phyloP scores from a whole-genome alignment of 805 yeast genomes.

The Schwanniomyces polymorphus region DNA sequence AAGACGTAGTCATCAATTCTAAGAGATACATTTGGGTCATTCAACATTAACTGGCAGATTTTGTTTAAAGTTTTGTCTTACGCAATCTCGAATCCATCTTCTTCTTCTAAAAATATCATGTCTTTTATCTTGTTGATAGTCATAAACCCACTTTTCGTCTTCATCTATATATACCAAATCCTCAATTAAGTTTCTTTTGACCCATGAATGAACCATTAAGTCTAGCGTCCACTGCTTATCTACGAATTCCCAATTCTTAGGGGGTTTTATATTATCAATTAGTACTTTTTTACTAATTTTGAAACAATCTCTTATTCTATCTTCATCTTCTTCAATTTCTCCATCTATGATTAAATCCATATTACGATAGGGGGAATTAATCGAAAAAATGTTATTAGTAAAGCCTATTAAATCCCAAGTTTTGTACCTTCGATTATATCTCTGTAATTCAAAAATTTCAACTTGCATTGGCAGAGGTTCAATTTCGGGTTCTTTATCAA shows the following conservation, averaged over 20 bases:
- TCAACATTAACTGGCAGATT: not conserved
- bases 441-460: slow-evolving; percentile 70
- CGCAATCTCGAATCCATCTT: slow-evolving; percentile 59
- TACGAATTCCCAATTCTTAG: slow-evolving; percentile 57
- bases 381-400: slow-evolving; percentile 52
- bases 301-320: not conserved
- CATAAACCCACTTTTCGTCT: slow-evolving; percentile 88
- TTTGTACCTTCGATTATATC: slow-evolving; percentile 44
- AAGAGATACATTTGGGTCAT: not conserved
- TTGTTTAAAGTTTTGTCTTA: slow-evolving; percentile 1
- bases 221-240: slow-evolving; percentile 64
- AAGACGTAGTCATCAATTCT: slow-evolving; percentile 3
- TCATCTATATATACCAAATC: slow-evolving; percentile 63
- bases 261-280: slow-evolving; percentile 51
- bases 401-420: slow-evolving; percentile 69
- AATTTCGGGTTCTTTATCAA: slow-evolving; percentile 10
- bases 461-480: slow-evolving; percentile 39
- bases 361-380: slow-evolving; percentile 35
- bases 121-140: slow-evolving; percentile 34
- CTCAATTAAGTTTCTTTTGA: slow-evolving; percentile 43
- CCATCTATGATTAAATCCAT: slow-evolving; percentile 10
- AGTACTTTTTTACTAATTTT: not conserved
- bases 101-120: slow-evolving; percentile 56
- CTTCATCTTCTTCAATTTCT: slow-evolving; percentile 16
- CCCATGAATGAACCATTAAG: slow-evolving; percentile 66